phyloP scores from a whole-genome alignment of 2,329 filamentous ascomycete genomes.

The Trichoderma hamatum region DNA sequence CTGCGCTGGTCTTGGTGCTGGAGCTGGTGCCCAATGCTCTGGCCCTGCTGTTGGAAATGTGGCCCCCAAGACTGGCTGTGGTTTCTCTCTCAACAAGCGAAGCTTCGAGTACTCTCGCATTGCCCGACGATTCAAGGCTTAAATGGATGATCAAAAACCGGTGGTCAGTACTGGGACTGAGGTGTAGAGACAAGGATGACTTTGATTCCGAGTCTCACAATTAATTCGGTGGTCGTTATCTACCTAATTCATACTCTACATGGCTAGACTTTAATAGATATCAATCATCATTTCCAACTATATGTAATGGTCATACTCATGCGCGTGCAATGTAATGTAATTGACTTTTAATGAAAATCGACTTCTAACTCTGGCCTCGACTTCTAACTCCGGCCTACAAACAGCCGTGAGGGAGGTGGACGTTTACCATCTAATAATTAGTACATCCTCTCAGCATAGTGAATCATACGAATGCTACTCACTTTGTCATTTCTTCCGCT shows the following conservation, averaged over 20 bases:
- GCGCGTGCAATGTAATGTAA: background rate
- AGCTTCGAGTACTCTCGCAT: slow-evolving; percentile 1
- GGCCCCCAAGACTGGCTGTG: slow-evolving; percentile 43
- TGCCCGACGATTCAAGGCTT: slow-evolving; percentile 17
- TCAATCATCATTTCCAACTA: slow-evolving; percentile 5
- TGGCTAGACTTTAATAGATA: slow-evolving; percentile 20
- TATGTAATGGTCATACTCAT: background rate
- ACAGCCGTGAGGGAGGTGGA: background rate
- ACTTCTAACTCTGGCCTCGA: background rate
- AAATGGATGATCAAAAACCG: background rate
- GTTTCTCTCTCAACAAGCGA: slow-evolving; percentile 32
- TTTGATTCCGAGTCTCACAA: background rate
- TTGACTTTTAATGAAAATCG: background rate
- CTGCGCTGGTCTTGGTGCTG: slow-evolving; percentile 38
- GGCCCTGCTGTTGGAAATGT: too few species aligned
- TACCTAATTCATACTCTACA: slow-evolving; percentile 17
- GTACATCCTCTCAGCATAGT: background rate
- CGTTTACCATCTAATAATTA: background rate
- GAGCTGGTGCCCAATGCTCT: too few species aligned
- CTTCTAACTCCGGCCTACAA: background rate
- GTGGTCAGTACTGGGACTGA: background rate
- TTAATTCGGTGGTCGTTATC: slow-evolving; percentile 20
- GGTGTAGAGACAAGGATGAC: slow-evolving; percentile 4
- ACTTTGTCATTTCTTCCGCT: slow-evolving; percentile 1
- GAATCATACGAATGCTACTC: background rate